Evolutionary conservation across 1,139 yeast species (phyloP).

Genomic region (Groenewaldozyma auringiensis): DNA sequence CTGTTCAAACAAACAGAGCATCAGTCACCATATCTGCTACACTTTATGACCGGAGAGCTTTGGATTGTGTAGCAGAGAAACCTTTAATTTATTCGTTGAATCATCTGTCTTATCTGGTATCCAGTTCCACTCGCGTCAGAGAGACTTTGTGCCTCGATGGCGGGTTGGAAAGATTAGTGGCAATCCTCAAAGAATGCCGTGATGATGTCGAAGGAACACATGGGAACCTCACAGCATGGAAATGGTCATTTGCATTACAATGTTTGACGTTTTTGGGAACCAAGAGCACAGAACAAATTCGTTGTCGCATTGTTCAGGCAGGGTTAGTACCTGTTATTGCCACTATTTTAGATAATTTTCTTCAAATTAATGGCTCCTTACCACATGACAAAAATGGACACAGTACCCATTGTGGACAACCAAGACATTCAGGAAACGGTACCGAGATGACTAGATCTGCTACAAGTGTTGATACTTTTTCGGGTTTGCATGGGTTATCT

Average conservation of each 20-base stretch:
- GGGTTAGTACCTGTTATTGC: conserved; percentile 88
- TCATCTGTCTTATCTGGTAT: conserved; percentile 78
- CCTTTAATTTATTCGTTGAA: conserved; percentile 89
- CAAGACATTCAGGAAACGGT: neutral
- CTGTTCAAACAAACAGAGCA: conserved; percentile 73
- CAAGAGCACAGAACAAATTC: conserved; percentile 78
- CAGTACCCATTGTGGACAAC: neutral
- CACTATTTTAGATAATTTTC: conserved; percentile 81
- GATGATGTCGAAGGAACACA: conserved; percentile 12
- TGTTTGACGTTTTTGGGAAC: conserved; percentile 88
- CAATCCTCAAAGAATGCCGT: conserved; percentile 76
- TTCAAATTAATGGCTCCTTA: conserved; percentile 26
- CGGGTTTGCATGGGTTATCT: neutral
- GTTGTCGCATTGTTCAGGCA: conserved; percentile 82
- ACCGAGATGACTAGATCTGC: neutral
- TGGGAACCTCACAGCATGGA: conserved; percentile 72
- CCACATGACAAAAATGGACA: conserved; percentile 5
- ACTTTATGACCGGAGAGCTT: conserved; percentile 83
- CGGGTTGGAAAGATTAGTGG: conserved; percentile 80
- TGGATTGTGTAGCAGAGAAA: conserved; percentile 82
- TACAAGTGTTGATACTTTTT: neutral
- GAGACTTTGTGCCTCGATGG: conserved; percentile 88
- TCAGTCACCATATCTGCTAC: conserved; percentile 85
- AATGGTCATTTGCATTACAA: conserved; percentile 93
- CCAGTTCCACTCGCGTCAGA: conserved; percentile 80